Evolutionary conservation across 2,329 filamentous ascomycete species (phyloP).

Genomic region (Trichoderma lentiforme): DNA sequence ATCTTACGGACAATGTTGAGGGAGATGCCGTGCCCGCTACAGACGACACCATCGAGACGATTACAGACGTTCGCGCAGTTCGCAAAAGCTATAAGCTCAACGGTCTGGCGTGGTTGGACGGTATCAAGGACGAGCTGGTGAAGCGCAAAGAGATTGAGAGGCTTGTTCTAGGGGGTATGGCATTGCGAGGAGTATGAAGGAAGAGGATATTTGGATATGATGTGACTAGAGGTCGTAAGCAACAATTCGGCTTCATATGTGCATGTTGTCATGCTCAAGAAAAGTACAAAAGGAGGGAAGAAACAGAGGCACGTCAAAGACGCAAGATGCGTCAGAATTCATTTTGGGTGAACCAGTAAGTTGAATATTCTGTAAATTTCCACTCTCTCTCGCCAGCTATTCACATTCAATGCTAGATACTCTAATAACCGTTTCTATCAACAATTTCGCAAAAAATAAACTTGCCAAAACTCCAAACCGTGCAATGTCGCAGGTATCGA

Average conservation of each 20-base stretch:
- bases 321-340: background rate
- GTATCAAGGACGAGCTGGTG: constrained; percentile 40
- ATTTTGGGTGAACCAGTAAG: background rate
- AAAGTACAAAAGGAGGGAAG: background rate
- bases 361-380: background rate
- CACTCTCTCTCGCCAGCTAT: background rate
- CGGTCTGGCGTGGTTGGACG: constrained; percentile 49
- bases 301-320: background rate
- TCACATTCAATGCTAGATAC: background rate
- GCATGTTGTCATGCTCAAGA: too few species aligned
- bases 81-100: constrained; percentile 86
- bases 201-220: background rate
- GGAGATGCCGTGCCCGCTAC: constrained; percentile 58
- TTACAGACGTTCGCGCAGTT: constrained; percentile 66
- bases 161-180: constrained; percentile 72
- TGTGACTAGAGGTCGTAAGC: background rate
- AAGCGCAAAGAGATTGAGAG: constrained; percentile 60
- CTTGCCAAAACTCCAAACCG: background rate
- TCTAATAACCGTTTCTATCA: background rate
- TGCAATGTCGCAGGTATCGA: constrained; percentile 3
- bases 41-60: constrained; percentile 57
- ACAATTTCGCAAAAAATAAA: background rate
- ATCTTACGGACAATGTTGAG: constrained; percentile 60
- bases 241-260: background rate
- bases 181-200: constrained; percentile 43